phyloP scores from a whole-genome alignment of 1,284 basidiomycete genomes.

The Ustilago loliicola region DNA sequence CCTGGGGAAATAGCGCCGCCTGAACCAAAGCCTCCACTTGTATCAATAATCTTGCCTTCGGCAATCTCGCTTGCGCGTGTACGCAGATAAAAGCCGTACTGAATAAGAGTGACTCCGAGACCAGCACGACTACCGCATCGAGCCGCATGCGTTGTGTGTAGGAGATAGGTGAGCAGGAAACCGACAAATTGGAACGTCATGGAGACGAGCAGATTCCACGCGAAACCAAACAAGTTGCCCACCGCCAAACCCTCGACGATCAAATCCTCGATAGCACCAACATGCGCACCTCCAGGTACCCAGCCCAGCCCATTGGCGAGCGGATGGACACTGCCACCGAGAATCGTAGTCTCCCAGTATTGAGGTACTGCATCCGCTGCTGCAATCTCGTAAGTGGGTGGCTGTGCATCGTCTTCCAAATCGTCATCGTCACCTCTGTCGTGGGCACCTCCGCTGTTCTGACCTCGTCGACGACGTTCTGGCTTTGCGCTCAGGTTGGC shows the following conservation, averaged over 20 bases:
- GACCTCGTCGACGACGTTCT: slow-evolving; percentile 70
- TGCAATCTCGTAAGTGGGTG: slow-evolving; percentile 86
- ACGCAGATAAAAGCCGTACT: slow-evolving; percentile 86
- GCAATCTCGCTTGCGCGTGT: slow-evolving; percentile 70
- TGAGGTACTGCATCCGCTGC: slow-evolving; percentile 91
- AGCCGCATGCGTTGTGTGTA: slow-evolving; percentile 84
- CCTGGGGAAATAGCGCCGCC: slow-evolving; percentile 30
- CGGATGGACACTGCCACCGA: slow-evolving; percentile 71
- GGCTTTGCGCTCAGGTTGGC: slow-evolving; percentile 95
- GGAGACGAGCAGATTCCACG: slow-evolving; percentile 85
- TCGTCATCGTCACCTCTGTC: slow-evolving; percentile 77
- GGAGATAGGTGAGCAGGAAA: slow-evolving; percentile 69
- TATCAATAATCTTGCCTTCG: slow-evolving; percentile 61
- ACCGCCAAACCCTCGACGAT: slow-evolving; percentile 75
- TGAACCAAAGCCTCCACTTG: slow-evolving; percentile 13
- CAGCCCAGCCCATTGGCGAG: slow-evolving; percentile 73
- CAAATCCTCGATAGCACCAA: slow-evolving; percentile 73
- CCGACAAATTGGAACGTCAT: slow-evolving; percentile 94
- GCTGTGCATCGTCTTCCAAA: slow-evolving; percentile 73
- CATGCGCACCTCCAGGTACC: slow-evolving; percentile 66
- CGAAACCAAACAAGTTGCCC: slow-evolving; percentile 79
- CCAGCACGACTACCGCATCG: slow-evolving; percentile 94
- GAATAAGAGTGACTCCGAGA: slow-evolving; percentile 90
- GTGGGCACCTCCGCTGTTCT: slow-evolving; percentile 52
- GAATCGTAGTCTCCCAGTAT: slow-evolving; percentile 97